Base-by-base conservation (phyloP, 2,329 filamentous ascomycete genomes). In the Coleophoma crateriformis region DNA sequence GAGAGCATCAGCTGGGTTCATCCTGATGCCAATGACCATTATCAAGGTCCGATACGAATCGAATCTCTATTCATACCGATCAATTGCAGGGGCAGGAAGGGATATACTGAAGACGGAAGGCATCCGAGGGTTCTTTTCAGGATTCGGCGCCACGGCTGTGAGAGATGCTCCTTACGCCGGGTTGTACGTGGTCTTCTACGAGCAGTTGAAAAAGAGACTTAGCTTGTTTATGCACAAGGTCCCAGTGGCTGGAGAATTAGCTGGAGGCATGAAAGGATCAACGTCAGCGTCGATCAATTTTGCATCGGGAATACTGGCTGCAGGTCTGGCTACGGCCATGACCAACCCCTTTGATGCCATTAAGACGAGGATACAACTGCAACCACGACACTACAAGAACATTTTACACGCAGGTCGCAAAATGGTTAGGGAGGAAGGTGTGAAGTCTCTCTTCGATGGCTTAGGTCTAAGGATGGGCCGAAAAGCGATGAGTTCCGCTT, bases 331-430 rank as follows among this genome's bases (percentile, higher is more conserved):
- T 49, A 96, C 91, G 1, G 85, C 86, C 4, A 77, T 97, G 35
- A 96, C 94, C 8, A 99, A 99, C 67, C 94, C 94, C 0, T 97
- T 97, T 62, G 94, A 99, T 68, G 90, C 90, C 1, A 84, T 97
- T 67, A 99, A 99, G 73, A 99, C 94, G 19, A 76, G 94, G 45
- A 83, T 99, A 58, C 94, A 99, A 71, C 76, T 99, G 33, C 88
- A 95, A 73, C 94, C 94, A 3, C 75, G 75, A 7, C 78, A 81
- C 50, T 99, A 97, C 64, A 76, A 78, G 33, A 96, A 97, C 62
- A 88, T 92, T 78, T 68, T 88, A 57, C 82, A 87, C 54, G 90
- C 91, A 1, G 83, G 79, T 38, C 79, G 75, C 61, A 77, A 83
- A 64, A 96, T 99, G 87, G 67, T 97, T 4, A 69, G 71, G 1